Evolutionary conservation across 176 grass and related monocot genomes (phyloP).

Genomic region (Oryza glumipatula): DNA sequence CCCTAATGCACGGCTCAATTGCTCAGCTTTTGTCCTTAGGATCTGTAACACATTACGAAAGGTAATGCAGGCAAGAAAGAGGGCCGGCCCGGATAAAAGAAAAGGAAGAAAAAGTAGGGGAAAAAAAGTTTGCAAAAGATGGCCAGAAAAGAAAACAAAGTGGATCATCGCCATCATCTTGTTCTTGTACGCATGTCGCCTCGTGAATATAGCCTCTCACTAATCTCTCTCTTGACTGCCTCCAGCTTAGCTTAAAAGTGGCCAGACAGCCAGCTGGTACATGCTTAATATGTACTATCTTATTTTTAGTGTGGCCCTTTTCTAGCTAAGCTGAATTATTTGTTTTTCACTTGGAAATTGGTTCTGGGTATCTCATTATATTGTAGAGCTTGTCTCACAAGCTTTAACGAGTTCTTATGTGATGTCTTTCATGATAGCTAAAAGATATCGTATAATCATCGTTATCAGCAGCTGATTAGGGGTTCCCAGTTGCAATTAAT

Average conservation of each 20-base stretch:
- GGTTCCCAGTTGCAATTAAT: neutral
- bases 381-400: neutral
- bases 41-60: constrained; percentile 54
- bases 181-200: constrained; percentile 47
- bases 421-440: constrained; percentile 22
- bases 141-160: constrained; percentile 40
- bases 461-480: constrained; percentile 34
- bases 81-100: constrained; percentile 14
- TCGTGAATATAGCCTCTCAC: constrained; percentile 37
- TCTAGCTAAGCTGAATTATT: neutral
- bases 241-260: constrained; percentile 20
- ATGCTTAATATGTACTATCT: neutral
- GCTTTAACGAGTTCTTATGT: constrained; percentile 26
- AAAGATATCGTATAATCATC: constrained; percentile 38
- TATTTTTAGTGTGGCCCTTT: neutral
- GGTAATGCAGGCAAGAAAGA: constrained; percentile 50
- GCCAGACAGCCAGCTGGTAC: neutral
- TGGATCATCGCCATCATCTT: constrained; percentile 38
- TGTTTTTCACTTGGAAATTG: constrained; percentile 1
- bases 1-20: constrained; percentile 47
- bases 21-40: constrained; percentile 54
- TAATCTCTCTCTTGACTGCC: neutral
- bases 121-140: constrained; percentile 38
- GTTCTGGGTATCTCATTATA: neutral
- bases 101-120: constrained; percentile 17